Evolutionary conservation across 1,284 basidiomycete species (phyloP), one percentile per base, ranked within the genome.

Genomic region (Cryptococcus sp.): DNA sequence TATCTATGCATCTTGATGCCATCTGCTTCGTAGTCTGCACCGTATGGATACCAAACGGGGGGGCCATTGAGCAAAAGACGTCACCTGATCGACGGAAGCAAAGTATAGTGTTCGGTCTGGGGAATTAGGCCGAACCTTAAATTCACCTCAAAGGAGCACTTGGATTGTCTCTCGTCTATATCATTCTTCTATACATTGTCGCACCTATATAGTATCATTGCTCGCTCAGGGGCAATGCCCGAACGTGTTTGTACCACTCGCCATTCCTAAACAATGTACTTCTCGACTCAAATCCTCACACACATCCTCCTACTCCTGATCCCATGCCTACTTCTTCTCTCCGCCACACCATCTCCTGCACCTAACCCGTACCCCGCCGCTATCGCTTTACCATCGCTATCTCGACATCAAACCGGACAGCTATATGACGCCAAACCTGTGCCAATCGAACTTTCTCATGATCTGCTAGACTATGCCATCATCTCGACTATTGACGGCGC

Each of bases 401-500:
- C 14, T 18, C 48, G 43, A 23, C 23, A 46, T 2, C 16, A 46
- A 16, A 23, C 19, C 21, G 23, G 41, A 22, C 41, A 43, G 3
- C n/a, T 22, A 19, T 14, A 23, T 22, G 7, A 22, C 5, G 11
- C 19, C 10, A 45, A 45, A 39, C 34, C n/a, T 10, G 41, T 59
- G 16, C 48, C 49, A 19, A 58, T 58, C 0, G 60, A 67, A 37
- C 56, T 69, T 34, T 71, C 74, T 23, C 64, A 74, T 46, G 74
- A 76, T 50, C 59, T 76, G 16, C 64, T 74, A 4, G 69, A 72
- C 9, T 70, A 69, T 49, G 73, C 74, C 11, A 60, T 76, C 28
- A 59, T 76, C 10, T 69, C 71, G 21, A 76, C 70, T 3, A 67
- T 76, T 21, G 74, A 76, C 53, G 74, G 74, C 21, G 69, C 66